These are phyloP conservation scores for Oropetium thomaeum DNA, from an alignment of 176 grass and related monocot genomes.

Conservation along the genomic window DNA sequence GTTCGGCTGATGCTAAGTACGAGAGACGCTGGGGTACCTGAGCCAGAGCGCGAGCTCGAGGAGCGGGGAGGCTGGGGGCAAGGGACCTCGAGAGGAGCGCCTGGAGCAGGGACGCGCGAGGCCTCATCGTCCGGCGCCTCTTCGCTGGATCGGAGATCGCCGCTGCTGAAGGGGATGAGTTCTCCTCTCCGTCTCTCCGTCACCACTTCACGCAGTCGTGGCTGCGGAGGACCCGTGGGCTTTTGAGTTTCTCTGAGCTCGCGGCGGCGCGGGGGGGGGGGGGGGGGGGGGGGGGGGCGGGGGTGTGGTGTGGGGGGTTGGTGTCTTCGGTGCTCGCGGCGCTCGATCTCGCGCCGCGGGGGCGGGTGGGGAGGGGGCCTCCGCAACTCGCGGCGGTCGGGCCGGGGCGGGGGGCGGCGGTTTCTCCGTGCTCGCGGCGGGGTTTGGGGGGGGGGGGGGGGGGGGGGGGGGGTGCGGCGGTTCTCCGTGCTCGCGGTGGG, in stretches of 20 bases:
- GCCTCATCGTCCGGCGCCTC: neutral
- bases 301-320: too few relatives aligned
- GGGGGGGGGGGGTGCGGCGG: too few relatives aligned
- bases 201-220: neutral
- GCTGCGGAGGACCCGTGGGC: conserved; percentile 27
- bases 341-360: too few relatives aligned
- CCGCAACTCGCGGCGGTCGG: too few relatives aligned
- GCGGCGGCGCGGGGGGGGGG: too few relatives aligned
- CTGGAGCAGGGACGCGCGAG: conserved; percentile 5
- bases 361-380: too few relatives aligned
- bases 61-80: neutral
- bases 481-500: too few relatives aligned
- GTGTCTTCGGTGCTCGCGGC: too few relatives aligned
- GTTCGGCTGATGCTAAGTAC: neutral
- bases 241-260: neutral
- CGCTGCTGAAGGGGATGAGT: neutral
- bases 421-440: too few relatives aligned
- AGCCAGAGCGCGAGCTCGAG: neutral
- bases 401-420: too few relatives aligned
- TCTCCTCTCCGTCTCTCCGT: neutral
- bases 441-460: too few relatives aligned
- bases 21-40: neutral
- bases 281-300: too few relatives aligned
- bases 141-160: neutral
- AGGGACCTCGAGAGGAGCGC: conserved; percentile 26